A percentile compares a stretch with the other conserved stretches of the same genome.
Conservation (phyloP, 768 basidiomycete genomes). For the Boletus rufocinnamomeus region DNA sequence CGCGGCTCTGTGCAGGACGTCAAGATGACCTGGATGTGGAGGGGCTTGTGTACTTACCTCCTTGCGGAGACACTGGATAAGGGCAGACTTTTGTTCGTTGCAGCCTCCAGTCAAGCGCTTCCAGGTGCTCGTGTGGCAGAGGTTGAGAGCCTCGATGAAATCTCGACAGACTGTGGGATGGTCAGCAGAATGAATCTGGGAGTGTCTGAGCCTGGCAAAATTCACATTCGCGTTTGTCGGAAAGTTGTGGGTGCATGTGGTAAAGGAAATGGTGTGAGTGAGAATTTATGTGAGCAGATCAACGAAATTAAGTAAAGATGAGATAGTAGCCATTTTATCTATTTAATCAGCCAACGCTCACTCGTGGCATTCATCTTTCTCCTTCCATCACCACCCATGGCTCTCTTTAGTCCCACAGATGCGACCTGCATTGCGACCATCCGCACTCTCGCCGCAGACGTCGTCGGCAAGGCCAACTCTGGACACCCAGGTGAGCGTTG, state of each 20-base stretch:
- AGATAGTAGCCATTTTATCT: conserved; percentile 1
- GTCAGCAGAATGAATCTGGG: conserved; percentile 8
- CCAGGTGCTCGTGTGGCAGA: conserved; percentile 67
- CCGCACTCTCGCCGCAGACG: conserved; percentile 73
- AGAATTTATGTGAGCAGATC: conserved; percentile 1
- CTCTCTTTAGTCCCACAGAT: conserved; percentile 48
- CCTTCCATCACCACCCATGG: conserved; percentile 35
- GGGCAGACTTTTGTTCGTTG: conserved; percentile 64
- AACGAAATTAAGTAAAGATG: neutral
- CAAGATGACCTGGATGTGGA: conserved; percentile 1
- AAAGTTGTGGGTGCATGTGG: conserved; percentile 70
- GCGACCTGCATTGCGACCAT: conserved; percentile 68
- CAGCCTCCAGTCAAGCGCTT: conserved; percentile 68
- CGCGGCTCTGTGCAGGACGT: conserved; percentile 49
- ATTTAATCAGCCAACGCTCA: conserved; percentile 11
- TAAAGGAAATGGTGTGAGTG: conserved; percentile 1
- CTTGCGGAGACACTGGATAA: conserved; percentile 69
- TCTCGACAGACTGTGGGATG: conserved; percentile 62
- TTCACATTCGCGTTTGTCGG: conserved; percentile 63
- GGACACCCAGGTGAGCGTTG: conserved; percentile 73
- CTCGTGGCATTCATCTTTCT: neutral
- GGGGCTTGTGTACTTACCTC: conserved; percentile 51
- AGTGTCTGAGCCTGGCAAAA: neutral
- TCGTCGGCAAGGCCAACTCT: conserved; percentile 87
- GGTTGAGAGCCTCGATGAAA: conserved; percentile 74